Conservation (phyloP, 345 rosid species). For the Boechera retrofracta region DNA sequence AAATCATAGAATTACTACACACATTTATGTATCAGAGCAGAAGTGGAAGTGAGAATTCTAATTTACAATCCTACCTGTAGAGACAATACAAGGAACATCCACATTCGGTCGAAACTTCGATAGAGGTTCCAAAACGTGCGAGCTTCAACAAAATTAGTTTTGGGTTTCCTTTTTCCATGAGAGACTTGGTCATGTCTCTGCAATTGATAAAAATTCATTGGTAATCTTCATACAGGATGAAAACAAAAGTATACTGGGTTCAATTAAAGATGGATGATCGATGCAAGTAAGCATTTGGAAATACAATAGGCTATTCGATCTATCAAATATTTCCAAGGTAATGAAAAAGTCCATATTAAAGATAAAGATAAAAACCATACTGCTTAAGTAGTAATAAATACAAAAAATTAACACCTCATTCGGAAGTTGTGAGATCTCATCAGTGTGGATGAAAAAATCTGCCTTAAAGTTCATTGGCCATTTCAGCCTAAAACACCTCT, state of each 20-base stretch:
- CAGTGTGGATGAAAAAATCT: constrained; percentile 75
- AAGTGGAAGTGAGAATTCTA: constrained; percentile 25
- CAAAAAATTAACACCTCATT: constrained; percentile 49
- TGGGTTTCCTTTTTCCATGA: constrained; percentile 70
- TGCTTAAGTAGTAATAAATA: neutral
- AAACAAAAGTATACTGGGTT: constrained; percentile 1
- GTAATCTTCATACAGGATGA: neutral
- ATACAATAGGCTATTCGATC: neutral
- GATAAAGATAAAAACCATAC: neutral
- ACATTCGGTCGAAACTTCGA: constrained; percentile 97
- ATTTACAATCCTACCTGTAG: constrained; percentile 66
- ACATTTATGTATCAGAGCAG: constrained; percentile 26
- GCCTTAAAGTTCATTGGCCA: constrained; percentile 78
- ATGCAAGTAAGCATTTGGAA: neutral
- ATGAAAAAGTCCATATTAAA: constrained; percentile 1
- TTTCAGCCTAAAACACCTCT: constrained; percentile 62
- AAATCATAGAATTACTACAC: constrained; percentile 34
- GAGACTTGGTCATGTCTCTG: constrained; percentile 63
- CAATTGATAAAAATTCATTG: constrained; percentile 22
- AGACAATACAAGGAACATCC: constrained; percentile 89
- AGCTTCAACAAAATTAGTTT: constrained; percentile 97
- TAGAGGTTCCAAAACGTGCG: constrained; percentile 95
- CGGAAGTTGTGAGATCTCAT: constrained; percentile 43
- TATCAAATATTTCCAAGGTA: constrained; percentile 2
- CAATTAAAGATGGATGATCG: neutral